A percentile compares a stretch with the other conserved stretches of the same genome.
Conservation (phyloP, 2,329 filamentous ascomycete species). For the Blastomyces emzantsi region DNA sequence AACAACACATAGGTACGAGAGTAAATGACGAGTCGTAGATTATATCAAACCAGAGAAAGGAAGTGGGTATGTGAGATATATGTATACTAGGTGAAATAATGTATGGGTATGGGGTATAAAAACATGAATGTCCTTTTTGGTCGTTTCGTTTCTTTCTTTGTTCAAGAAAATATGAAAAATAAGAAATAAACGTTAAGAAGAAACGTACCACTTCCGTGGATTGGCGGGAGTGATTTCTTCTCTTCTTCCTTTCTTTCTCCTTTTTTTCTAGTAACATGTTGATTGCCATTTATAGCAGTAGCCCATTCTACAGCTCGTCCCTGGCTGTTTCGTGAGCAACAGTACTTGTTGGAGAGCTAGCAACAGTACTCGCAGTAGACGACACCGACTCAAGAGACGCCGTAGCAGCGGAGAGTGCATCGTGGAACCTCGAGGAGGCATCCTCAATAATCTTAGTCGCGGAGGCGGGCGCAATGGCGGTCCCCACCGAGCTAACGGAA, state of each 20-base stretch:
- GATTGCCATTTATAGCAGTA: not conserved
- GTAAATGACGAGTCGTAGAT: not conserved
- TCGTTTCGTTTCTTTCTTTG: not conserved
- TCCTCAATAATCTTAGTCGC: conserved; percentile 34
- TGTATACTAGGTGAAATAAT: not conserved
- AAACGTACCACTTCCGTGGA: not conserved
- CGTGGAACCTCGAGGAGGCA: conserved; percentile 39
- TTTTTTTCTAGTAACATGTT: not conserved
- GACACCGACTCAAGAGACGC: conserved; percentile 33
- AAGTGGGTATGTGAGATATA: not conserved
- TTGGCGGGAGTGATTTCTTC: not conserved
- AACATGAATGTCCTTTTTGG: not conserved
- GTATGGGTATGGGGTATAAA: conserved; percentile 3
- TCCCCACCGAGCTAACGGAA: conserved; percentile 33
- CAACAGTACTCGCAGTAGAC: conserved; percentile 26
- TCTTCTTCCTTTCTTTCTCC: not conserved
- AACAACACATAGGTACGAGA: not conserved
- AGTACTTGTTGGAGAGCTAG: conserved; percentile 18
- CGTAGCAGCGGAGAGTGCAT: conserved; percentile 38
- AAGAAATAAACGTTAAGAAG: not conserved
- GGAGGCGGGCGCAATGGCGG: conserved; percentile 27
- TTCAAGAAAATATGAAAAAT: not conserved
- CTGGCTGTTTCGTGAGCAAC: not conserved
- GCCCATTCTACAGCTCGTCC: not conserved
- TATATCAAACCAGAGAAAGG: conserved; percentile 1